phyloP scores from a whole-genome alignment of 192 early-diverging fungal genomes.

The Haplosporangium gracile region DNA sequence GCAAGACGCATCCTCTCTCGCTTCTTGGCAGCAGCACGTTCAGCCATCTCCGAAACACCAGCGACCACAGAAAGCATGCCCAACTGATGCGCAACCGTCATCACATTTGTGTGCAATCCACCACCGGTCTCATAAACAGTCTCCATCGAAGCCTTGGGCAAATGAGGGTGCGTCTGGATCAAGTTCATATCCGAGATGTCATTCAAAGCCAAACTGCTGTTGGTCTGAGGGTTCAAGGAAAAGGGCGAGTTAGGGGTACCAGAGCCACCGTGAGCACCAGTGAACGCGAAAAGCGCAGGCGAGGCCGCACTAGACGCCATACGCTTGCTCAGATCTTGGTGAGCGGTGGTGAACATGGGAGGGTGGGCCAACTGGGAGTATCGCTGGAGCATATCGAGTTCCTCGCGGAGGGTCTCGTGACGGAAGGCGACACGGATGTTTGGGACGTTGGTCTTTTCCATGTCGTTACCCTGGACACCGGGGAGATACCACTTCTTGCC shows the following conservation, averaged over 20 bases:
- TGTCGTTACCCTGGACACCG: constrained; percentile 87
- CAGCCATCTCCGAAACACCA: constrained; percentile 19
- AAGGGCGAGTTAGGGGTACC: constrained; percentile 36
- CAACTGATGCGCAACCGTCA: constrained; percentile 34
- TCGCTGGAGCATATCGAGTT: constrained; percentile 67
- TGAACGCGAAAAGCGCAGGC: constrained; percentile 29
- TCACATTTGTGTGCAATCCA: constrained; percentile 32
- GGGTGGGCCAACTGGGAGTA: constrained; percentile 56
- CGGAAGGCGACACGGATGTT: constrained; percentile 88
- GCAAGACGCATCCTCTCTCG: constrained; percentile 30
- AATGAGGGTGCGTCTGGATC: constrained; percentile 25
- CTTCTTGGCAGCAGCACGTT: constrained; percentile 53
- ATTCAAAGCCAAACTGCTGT: neutral
- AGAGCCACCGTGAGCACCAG: neutral
- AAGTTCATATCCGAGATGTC: constrained; percentile 23
- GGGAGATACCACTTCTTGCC: constrained; percentile 85
- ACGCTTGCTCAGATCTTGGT: constrained; percentile 43
- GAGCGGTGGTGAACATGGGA: constrained; percentile 38
- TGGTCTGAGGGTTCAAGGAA: constrained; percentile 31
- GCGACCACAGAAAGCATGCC: constrained; percentile 44
- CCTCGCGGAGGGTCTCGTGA: constrained; percentile 90
- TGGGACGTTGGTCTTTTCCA: constrained; percentile 96
- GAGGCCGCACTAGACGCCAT: constrained; percentile 48
- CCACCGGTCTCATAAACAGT: constrained; percentile 21
- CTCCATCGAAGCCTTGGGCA: constrained; percentile 8